Base-by-base conservation (phyloP, 495 filamentous ascomycete species). In the Mycothermus thermophilus region DNA sequence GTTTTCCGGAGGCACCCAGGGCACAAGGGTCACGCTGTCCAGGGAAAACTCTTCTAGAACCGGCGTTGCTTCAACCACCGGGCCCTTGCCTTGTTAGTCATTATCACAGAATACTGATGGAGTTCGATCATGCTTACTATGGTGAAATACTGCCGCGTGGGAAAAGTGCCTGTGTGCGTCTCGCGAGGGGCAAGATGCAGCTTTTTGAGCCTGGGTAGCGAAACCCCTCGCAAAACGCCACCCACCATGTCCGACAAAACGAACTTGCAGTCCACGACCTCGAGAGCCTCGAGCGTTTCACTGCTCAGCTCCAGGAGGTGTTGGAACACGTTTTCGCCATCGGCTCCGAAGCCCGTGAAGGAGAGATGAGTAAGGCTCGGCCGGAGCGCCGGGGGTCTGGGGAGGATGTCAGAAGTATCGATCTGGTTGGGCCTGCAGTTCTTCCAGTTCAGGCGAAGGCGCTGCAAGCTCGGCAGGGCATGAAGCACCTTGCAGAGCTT, bases 31-130 rank as follows among this genome's bases (percentile, higher is more conserved):
- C 34, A 32, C 5, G 9, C 39, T 38, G 20, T 49, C 30, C 20
- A 51, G 18, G 23, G 28, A 23, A 7, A 52, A 23, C n/a, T 42
- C 23, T 21, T 51, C 41, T 9, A 54, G 44, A 11, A 28, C 29
- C 8, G 44, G 42, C 4, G 42, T 35, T 9, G 27, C 26, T 3
- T 5, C n/a, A n/a, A 37, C 26, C 8, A 42, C 11, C 1, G 22
- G 23, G 31, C 12, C 10, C 39, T 42, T 22, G 2, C 2, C 14
- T 8, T 11, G 22, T 42, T 21, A 40, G 16, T 30, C 3, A 5
- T 6, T 3, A 20, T 7, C 23, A 12, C 10, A 0, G 19, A 20
- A 5, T 20, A 13, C 23, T 4, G 9, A 14, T 11, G 32, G n/a
- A n/a, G n/a, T n/a, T n/a, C n/a, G n/a, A n/a, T n/a, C n/a, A n/a